Base-by-base conservation (phyloP, 805 yeast genomes). In the Pichia deserticola region DNA sequence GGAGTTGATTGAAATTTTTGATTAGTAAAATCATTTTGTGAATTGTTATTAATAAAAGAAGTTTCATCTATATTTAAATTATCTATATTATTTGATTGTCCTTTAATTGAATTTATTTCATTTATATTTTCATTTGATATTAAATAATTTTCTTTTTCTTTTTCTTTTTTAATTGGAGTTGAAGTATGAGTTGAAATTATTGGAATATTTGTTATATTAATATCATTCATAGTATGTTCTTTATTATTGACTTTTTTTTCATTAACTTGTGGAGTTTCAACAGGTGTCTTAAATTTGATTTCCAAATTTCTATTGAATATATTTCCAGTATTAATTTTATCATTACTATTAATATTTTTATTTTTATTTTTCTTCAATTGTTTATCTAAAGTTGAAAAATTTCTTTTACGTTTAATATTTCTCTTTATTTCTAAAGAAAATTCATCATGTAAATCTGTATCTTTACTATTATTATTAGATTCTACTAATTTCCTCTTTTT, bases 341-440 rank as follows among this genome's bases (percentile, higher is more conserved):
- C n/a, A 28, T 5, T 34, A 11, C 6, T 15, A 29, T 43, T 28
- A 28, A 8, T 11, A 11, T 32, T 15, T 8, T 15, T 15, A 5
- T 37, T 32, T 20, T 15, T 13, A 32, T 11, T 32, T 30, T 37
- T 38, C 36, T 38, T 30, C 7, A 30, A 5, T 30, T 7, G 9
- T 28, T 25, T 33, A 13, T 28, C 28, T 9, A 33, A 15, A 15
- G 15, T 15, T 9, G 66, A 62, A 37, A 62, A 62, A 8, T 52
- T 47, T 7, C 58, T 49, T 41, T 60, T 62, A 42, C 48, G 57
- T 12, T 60, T 62, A 2, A 61, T 56, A 7, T 50, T 53, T 25
- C 52, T 57, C 40, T 60, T 57, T 27, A 60, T 44, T 33, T 55
- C 49, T 40, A 44, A 51, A 1, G 64, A 60, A 36, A 52, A 57